Conservation (phyloP, 768 basidiomycete species). For the Leccinum uliginosum region DNA sequence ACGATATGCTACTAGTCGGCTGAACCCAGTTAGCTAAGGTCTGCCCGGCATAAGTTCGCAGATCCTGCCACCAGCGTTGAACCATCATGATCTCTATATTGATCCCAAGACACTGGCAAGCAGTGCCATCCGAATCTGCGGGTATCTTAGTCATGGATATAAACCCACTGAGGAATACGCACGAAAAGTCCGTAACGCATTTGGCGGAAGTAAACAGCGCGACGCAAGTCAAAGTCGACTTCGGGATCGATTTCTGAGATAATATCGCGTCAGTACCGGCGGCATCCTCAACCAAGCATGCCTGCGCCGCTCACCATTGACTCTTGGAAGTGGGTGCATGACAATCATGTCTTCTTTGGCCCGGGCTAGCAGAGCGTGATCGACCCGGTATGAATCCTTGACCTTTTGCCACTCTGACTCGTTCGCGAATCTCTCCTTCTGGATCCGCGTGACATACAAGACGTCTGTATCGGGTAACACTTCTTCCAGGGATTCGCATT, state of each 20-base stretch:
- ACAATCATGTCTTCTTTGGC: slow-evolving; percentile 98
- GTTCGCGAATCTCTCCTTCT: slow-evolving; percentile 86
- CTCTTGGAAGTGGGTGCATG: slow-evolving; percentile 97
- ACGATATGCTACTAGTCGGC: too few relatives aligned
- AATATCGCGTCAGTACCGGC: slow-evolving; percentile 8
- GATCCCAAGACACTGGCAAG: slow-evolving; percentile 59
- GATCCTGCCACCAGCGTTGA: background rate
- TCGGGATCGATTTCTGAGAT: slow-evolving; percentile 94
- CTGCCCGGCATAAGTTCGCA: background rate
- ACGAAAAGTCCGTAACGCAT: slow-evolving; percentile 98
- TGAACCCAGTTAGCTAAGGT: background rate
- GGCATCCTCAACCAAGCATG: background rate
- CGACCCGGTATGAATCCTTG: slow-evolving; percentile 88
- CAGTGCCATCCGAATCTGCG: slow-evolving; percentile 75
- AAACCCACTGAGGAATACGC: slow-evolving; percentile 32
- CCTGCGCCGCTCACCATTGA: slow-evolving; percentile 57
- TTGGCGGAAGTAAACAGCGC: slow-evolving; percentile 97
- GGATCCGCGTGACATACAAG: slow-evolving; percentile 92
- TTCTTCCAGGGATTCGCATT: slow-evolving; percentile 87
- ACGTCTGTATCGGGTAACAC: slow-evolving; percentile 93
- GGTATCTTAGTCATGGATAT: background rate
- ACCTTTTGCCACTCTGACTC: slow-evolving; percentile 85
- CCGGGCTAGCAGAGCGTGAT: slow-evolving; percentile 87
- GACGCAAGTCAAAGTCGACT: slow-evolving; percentile 92
- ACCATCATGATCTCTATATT: slow-evolving; percentile 1